Evolutionary conservation across 805 yeast species (phyloP).

Genomic region (Ascoidea asiatica): DNA sequence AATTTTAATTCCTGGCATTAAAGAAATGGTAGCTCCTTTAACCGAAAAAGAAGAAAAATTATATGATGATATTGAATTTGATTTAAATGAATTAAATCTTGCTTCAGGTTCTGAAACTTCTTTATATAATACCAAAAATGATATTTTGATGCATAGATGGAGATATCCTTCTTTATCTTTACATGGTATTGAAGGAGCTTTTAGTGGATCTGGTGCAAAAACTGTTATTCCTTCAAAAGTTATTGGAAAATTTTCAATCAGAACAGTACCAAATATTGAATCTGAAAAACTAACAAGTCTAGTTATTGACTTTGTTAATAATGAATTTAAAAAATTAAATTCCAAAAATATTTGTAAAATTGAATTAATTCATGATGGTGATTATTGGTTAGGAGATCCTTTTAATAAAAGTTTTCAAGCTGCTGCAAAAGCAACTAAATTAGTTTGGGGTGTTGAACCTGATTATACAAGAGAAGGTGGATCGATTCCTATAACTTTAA

Average conservation of each 20-base stretch:
- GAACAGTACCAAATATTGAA: slow-evolving; percentile 94
- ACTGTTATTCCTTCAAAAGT: slow-evolving; percentile 97
- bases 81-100: slow-evolving; percentile 68
- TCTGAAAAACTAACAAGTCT: slow-evolving; percentile 63
- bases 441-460: slow-evolving; percentile 90
- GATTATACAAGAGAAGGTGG: slow-evolving; percentile 99
- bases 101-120: slow-evolving; percentile 86
- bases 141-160: slow-evolving; percentile 96
- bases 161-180: slow-evolving; percentile 91
- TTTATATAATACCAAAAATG: slow-evolving; percentile 62
- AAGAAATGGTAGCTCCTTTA: slow-evolving; percentile 90
- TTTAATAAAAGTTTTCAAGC: slow-evolving; percentile 87
- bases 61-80: slow-evolving; percentile 79
- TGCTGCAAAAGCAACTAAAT: slow-evolving; percentile 86
- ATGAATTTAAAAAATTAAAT: slow-evolving; percentile 47
- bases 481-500: slow-evolving; percentile 90
- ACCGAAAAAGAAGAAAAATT: slow-evolving; percentile 66
- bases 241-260: slow-evolving; percentile 85
- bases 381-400: slow-evolving; percentile 94
- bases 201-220: slow-evolving; percentile 89
- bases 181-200: slow-evolving; percentile 98
- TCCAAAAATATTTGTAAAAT: slow-evolving; percentile 67
- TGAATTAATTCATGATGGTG: slow-evolving; percentile 86
- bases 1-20: slow-evolving; percentile 76
- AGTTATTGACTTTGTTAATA: slow-evolving; percentile 59